Evolutionary conservation across 192 early-diverging fungal genomes (phyloP), one percentile per base, ranked within the genome.

Genomic region (Podochytrium sp.): DNA sequence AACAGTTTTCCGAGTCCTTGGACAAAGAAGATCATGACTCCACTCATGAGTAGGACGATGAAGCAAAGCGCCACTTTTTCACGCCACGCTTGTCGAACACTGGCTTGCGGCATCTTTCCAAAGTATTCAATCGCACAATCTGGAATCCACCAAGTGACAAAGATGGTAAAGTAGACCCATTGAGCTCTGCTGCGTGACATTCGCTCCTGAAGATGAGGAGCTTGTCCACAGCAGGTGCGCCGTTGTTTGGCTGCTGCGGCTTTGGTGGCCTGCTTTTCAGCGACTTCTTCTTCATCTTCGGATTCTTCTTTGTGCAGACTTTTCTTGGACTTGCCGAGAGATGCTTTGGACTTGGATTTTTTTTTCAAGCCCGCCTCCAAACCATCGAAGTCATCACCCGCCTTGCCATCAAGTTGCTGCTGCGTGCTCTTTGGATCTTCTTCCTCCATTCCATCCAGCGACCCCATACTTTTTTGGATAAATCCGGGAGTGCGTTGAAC

Each of bases 21-120:
- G 14, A 86, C 91, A 76, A 95, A 93, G 79, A 95, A 95, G 50
- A 97, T 75, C 76, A 95, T 90, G 77, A 93, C 75, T 32, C 63
- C 84, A 25, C 92, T 93, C 64, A 96, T 76, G 47, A 94, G 85
- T 25, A 91, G 82, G 41, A 97, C 94, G 63, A 98, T 79, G 69
- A 93, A 73, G 73, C 94, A 95, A 33, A 99, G 84, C 1, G 98
- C 92, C 7, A 97, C 86, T 78, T 99, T 98, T 78, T 99, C 98
- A 64, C 98, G 89, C 98, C 98, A 99, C 6, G 98, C 98, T 81
- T 94, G 87, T 47, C 89, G 92, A 61, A 94, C 84, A 74, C 94
- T 92, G 83, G 47, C 89, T 87, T 49, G 37, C 49, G 76, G 90
- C 86, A 89, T 93, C 41, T 90, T 84, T 29, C 94, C 94, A 74